These are phyloP conservation scores for Xanthoconium stramineum DNA, from an alignment of 768 basidiomycete genomes.

Conservation along the genomic window DNA sequence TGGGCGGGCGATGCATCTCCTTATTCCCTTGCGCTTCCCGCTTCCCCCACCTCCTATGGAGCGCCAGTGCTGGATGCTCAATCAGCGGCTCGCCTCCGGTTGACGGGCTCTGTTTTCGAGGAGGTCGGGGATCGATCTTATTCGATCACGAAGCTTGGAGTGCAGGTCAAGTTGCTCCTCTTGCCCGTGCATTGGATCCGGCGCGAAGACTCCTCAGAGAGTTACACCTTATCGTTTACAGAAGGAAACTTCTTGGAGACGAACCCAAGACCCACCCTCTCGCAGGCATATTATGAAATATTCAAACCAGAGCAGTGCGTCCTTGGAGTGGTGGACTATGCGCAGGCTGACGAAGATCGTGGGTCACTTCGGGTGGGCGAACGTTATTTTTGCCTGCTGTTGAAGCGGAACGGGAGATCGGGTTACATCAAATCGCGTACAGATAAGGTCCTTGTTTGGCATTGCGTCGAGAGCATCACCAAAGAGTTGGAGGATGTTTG, in stretches of 20 bases:
- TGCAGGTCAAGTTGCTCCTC: constrained; percentile 10
- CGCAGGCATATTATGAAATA: constrained; percentile 14
- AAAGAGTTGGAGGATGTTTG: constrained; percentile 9
- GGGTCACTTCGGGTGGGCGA: constrained; percentile 10
- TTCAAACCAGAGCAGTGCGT: constrained; percentile 16
- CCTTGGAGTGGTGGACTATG: constrained; percentile 15
- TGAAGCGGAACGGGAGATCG: constrained; percentile 2
- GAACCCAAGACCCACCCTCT: constrained; percentile 4
- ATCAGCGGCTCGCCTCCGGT: background rate
- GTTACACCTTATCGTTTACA: constrained; percentile 14
- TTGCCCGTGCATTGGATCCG: constrained; percentile 9
- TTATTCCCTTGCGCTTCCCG: constrained; percentile 9
- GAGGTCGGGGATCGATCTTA: constrained; percentile 16
- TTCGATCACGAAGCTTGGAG: constrained; percentile 14
- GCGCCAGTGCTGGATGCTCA: background rate
- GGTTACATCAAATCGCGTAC: constrained; percentile 16
- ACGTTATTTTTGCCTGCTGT: constrained; percentile 10
- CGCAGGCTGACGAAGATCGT: constrained; percentile 3
- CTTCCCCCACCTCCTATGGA: constrained; percentile 12
- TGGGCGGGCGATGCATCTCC: constrained; percentile 14
- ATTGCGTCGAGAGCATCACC: constrained; percentile 5
- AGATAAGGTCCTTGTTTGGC: constrained; percentile 12
- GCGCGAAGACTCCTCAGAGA: background rate
- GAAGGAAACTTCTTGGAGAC: constrained; percentile 10
- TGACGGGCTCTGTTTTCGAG: constrained; percentile 15